Evolutionary conservation across 2,329 filamentous ascomycete species (phyloP).

Genomic region (Fusarium liriodendri): DNA sequence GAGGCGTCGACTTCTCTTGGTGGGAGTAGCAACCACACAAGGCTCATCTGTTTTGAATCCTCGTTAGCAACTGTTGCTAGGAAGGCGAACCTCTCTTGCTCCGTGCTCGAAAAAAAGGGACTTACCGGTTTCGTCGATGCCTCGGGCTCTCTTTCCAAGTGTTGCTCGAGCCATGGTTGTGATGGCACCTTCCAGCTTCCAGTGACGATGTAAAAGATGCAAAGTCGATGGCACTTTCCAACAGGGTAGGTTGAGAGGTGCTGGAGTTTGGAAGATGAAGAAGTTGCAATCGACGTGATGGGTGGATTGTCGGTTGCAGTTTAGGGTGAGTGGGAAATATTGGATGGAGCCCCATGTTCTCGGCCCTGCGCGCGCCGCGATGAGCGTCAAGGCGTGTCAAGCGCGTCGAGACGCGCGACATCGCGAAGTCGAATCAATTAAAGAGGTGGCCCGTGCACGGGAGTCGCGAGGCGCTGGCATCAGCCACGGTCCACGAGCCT

Average conservation of each 20-base stretch:
- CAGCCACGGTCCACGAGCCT: constrained; percentile 25
- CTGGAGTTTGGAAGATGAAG: constrained; percentile 25
- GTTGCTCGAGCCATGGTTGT: constrained; percentile 45
- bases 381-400: constrained; percentile 34
- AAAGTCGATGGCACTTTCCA: constrained; percentile 35
- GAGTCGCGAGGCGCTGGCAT: constrained; percentile 24
- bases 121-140: constrained; percentile 47
- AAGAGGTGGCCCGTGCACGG: constrained; percentile 42
- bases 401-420: constrained; percentile 50
- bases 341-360: constrained; percentile 25
- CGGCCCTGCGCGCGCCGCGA: constrained; percentile 39
- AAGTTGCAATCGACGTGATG: constrained; percentile 33
- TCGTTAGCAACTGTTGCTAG: constrained; percentile 27
- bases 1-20: constrained; percentile 61
- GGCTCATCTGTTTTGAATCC: constrained; percentile 35
- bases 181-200: constrained; percentile 27
- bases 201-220: constrained; percentile 8
- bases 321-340: constrained; percentile 34
- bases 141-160: constrained; percentile 51
- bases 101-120: constrained; percentile 10
- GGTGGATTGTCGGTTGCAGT: constrained; percentile 22
- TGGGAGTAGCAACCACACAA: constrained; percentile 46
- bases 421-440: constrained; percentile 45
- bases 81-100: neutral
- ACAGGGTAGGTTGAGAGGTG: constrained; percentile 28